phyloP scores from a whole-genome alignment of 352 stramenopile species.

The Peronospora tabacina region DNA sequence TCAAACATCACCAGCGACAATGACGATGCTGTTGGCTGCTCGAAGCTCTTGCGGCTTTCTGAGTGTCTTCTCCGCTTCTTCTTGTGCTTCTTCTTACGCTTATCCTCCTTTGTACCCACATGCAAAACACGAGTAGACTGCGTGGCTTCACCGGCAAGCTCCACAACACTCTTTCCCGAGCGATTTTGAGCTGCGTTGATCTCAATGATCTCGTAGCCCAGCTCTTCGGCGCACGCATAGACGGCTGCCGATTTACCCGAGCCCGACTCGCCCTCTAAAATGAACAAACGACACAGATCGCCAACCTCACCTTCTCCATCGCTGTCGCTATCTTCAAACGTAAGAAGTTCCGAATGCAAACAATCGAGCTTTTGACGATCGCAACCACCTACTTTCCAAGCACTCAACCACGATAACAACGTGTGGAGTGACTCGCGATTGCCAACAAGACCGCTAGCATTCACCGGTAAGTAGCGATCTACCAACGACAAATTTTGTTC shows the following conservation, averaged over 20 bases:
- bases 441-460: conserved; percentile 51
- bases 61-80: conserved; percentile 33
- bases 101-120: conserved; percentile 30
- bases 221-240: conserved; percentile 69
- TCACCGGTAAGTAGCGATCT: conserved; percentile 55
- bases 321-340: conserved; percentile 52
- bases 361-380: conserved; percentile 37
- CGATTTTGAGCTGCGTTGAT: conserved; percentile 77
- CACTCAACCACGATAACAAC: conserved; percentile 62
- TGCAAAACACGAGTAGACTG: conserved; percentile 75
- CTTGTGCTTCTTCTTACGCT: conserved; percentile 42
- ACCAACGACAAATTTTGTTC: conserved; percentile 54
- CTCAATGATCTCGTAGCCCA: conserved; percentile 80
- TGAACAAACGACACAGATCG: conserved; percentile 59
- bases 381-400: conserved; percentile 57
- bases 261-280: conserved; percentile 64
- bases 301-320: conserved; percentile 49
- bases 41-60: conserved; percentile 33
- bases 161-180: conserved; percentile 56
- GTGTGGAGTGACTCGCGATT: conserved; percentile 55
- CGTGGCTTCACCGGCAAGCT: conserved; percentile 76
- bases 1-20: conserved; percentile 81
- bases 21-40: conserved; percentile 31
- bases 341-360: conserved; percentile 58
- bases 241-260: conserved; percentile 73